Base-by-base conservation (phyloP, 2,329 filamentous ascomycete species). In the Aspergillus quadricinctus region DNA sequence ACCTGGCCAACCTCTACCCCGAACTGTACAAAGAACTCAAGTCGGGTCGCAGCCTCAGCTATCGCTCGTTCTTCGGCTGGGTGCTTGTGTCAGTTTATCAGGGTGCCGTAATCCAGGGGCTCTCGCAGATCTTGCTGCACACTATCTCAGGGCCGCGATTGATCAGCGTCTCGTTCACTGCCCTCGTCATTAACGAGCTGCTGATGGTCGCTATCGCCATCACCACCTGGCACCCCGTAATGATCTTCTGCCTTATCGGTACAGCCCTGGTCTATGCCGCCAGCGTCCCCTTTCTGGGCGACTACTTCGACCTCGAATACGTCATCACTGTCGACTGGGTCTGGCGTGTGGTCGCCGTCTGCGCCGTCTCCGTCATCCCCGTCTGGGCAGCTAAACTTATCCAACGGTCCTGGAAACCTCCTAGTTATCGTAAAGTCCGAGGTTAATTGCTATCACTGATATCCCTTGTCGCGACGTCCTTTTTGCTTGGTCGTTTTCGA, bases 1-100 rank as follows among this genome's bases (percentile, higher is more conserved):
- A 88, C 52, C 82, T 99, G 4, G 92, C 94, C 21, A 97, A 94
- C 64, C 81, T 99, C 4, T 99, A 99, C 71, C 95, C 94, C 0
- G 94, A 99, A 69, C 83, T 99, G 2, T 99, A 99, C 81, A 96
- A 96, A 70, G 95, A 99, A 72, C 81, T 99, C n/a, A 97, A 93
- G 0, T 84, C 86, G 0, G 93, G 93, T 9, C 87, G 89, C 14
- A 92, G 88, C 4, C 82, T 99, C 19, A 92, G 88, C 52, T 97
- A 97, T 75, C 86, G 88, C 54, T 96, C 92, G 10, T 99, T 99
- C 77, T 96, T 97, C 77, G 86, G 93, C 60, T 99, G 95, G 95
- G 91, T 97, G 5, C 81, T 92, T 17, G 91, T 99, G 10, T 95
- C 90, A 40, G 85, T 99, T 63, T 99, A 99, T 75, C 94, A 99